Percentiles rank a stretch among this genome's conserved stretches.
These are phyloP conservation scores for Entelexis paramagnoliae DNA, from an alignment of 1,139 yeast genomes.

Conservation along the genomic window DNA sequence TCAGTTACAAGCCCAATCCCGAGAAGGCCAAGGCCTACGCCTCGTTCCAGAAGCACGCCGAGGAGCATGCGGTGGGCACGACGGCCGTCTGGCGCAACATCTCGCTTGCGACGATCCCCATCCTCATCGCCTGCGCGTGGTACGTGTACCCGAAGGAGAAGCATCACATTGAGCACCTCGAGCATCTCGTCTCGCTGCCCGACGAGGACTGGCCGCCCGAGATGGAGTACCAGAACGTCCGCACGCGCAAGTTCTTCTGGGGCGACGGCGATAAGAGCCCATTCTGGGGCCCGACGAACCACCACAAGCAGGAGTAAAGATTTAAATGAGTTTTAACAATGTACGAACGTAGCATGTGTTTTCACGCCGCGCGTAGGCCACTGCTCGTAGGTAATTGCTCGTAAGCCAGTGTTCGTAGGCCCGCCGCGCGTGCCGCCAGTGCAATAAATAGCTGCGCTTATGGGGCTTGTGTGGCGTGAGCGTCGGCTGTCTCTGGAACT, in stretches of 20 bases:
- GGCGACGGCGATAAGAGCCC: constrained; percentile 96
- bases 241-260: constrained; percentile 84
- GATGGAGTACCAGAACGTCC: constrained; percentile 82
- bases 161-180: constrained; percentile 76
- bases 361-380: too few species aligned
- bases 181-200: constrained; percentile 43
- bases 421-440: too few species aligned
- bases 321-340: not conserved
- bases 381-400: too few species aligned
- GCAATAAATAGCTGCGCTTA: too few species aligned
- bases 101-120: constrained; percentile 75
- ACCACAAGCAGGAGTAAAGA: constrained; percentile 41
- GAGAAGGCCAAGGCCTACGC: constrained; percentile 48
- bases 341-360: not conserved
- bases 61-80: constrained; percentile 68
- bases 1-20: constrained; percentile 35
- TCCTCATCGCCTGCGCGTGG: constrained; percentile 60
- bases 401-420: too few species aligned
- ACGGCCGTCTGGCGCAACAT: constrained; percentile 77
- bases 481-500: too few species aligned
- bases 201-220: constrained; percentile 91
- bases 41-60: constrained; percentile 46
- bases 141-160: constrained; percentile 73
- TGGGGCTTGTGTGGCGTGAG: too few species aligned
- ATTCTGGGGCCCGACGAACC: constrained; percentile 95